These are phyloP conservation scores for Cordyceps militaris DNA, from an alignment of 2,329 filamentous ascomycete genomes.

Conservation along the genomic window DNA sequence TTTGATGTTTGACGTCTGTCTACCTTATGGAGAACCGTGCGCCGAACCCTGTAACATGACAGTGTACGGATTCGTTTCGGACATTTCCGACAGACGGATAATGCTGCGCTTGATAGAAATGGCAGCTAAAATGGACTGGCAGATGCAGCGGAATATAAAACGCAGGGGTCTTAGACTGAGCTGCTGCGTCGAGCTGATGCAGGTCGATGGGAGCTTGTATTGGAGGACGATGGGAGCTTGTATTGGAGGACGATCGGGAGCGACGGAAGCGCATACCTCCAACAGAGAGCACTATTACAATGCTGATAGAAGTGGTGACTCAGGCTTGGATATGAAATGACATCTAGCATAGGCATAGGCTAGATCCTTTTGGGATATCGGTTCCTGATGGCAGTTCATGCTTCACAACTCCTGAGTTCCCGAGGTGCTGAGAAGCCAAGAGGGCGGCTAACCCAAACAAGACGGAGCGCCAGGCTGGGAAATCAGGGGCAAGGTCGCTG, in stretches of 20 bases:
- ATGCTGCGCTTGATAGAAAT: not conserved
- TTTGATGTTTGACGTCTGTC: slow-evolving; percentile 7
- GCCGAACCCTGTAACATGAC: not conserved
- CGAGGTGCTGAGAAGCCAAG: not conserved
- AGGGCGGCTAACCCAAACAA: not conserved
- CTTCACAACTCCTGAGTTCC: too few species aligned
- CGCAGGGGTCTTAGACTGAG: too few species aligned
- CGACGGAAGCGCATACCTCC: too few species aligned
- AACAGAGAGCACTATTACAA: too few species aligned
- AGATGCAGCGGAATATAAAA: not conserved
- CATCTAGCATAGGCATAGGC: not conserved
- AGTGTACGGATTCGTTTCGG: not conserved
- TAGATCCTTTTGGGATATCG: not conserved
- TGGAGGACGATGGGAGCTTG: not conserved
- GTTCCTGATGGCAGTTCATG: too few species aligned
- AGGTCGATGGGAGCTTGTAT: too few species aligned
- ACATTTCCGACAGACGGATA: not conserved
- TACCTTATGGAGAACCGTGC: slow-evolving; percentile 7
- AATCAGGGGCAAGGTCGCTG: slow-evolving; percentile 5
- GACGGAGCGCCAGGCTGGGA: not conserved
- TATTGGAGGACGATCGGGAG: not conserved
- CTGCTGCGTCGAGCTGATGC: too few species aligned
- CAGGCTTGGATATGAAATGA: too few species aligned
- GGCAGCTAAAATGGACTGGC: too few species aligned
- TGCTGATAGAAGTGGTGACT: too few species aligned